Conservation (phyloP, 2,329 filamentous ascomycete genomes). For the Elsinoe arachidis region DNA sequence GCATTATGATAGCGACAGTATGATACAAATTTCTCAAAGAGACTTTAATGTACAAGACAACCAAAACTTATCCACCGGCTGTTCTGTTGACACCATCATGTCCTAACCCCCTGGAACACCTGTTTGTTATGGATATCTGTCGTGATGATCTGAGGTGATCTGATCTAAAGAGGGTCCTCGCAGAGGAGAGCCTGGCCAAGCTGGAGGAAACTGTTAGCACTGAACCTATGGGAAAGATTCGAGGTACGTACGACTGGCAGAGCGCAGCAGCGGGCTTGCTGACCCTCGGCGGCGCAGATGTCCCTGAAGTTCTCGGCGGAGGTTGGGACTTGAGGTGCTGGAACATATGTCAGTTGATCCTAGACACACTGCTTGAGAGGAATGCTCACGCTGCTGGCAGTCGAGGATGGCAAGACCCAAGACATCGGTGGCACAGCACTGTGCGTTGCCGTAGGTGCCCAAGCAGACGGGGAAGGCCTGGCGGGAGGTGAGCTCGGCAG, state of each 20-base stretch:
- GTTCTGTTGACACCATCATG: neutral
- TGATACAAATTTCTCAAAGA: too few relatives aligned
- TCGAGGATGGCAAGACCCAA: slow-evolving; percentile 50
- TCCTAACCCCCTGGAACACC: neutral
- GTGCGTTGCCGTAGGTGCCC: slow-evolving; percentile 29
- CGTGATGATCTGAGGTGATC: neutral
- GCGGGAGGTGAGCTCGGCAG: slow-evolving; percentile 24
- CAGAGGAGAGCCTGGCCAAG: slow-evolving; percentile 34
- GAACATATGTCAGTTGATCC: slow-evolving; percentile 16
- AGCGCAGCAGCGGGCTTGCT: slow-evolving; percentile 51
- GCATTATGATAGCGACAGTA: too few relatives aligned
- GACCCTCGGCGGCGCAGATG: slow-evolving; percentile 42
- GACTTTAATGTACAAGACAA: too few relatives aligned
- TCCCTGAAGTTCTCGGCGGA: slow-evolving; percentile 37
- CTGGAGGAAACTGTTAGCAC: slow-evolving; percentile 11
- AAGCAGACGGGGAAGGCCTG: slow-evolving; percentile 28
- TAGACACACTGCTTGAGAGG: neutral
- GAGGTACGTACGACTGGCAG: slow-evolving; percentile 36
- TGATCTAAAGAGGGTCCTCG: slow-evolving; percentile 13
- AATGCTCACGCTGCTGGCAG: slow-evolving; percentile 32
- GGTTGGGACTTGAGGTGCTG: slow-evolving; percentile 31
- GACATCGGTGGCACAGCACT: slow-evolving; percentile 56
- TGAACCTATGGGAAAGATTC: neutral
- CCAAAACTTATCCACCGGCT: too few relatives aligned
- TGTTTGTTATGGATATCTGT: neutral